Evolutionary conservation across 1,284 basidiomycete genomes (phyloP), one percentile per base, ranked within the genome.

Genomic region (Meira miltonrushii): DNA sequence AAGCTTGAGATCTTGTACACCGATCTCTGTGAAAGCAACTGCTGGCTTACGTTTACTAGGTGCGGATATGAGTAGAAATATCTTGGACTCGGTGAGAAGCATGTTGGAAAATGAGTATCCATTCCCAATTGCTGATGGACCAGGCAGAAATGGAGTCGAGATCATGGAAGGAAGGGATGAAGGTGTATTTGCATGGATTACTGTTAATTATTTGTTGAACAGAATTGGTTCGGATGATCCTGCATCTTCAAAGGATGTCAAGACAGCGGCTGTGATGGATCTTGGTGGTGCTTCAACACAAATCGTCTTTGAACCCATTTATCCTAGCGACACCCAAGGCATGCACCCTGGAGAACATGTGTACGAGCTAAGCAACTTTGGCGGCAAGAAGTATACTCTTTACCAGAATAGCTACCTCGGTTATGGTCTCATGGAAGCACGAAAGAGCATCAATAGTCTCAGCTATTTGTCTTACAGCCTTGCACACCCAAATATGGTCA

Each of bases 251-350:
- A 86, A 87, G 50, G 57, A 57, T 2, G 51, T 46, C 3, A 51
- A 46, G 37, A 59, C 39, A 33, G 90, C 90, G 62, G 94, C 93
- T 17, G 91, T 96, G 49, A 87, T 98, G 67, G 94, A 98, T 77
- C 85, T 98, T 51, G 95, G 94, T 10, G 94, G 95, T 6, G 94
- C 89, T 17, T 94, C 91, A 55, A 98, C 94, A 19, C 94, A 97
- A 81, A 97, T 98, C 77, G 93, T 96, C 57, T 97, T 98, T 73
- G 88, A 95, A 81, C 94, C 94, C 1, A 82, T 69, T 80, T 56
- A 81, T 81, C 41, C 56, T 5, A 61, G 60, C 1, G 47, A 12
- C 81, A 83, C 59, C 73, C 79, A 51, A 77, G 78, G 60, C 81
- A 97, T 66, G 85, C 84, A 71, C 86, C 75, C 90, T 11, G 93